Percentiles rank a stretch among this genome's conserved stretches.
Evolutionary conservation across 805 yeast genomes (phyloP).

Genomic region (Monosporozyma yasuniensis): DNA sequence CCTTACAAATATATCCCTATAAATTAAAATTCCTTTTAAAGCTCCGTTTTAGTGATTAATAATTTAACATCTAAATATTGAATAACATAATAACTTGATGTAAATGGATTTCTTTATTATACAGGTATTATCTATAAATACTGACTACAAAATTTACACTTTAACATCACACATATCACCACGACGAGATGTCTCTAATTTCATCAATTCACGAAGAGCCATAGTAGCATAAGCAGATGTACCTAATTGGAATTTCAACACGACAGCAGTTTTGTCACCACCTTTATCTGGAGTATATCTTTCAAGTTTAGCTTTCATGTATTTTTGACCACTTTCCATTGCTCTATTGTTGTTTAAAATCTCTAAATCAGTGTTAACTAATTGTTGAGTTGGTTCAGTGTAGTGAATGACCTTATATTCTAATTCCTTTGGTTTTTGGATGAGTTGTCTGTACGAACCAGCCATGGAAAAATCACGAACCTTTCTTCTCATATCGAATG

Average conservation of each 20-base stretch:
- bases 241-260: constrained; percentile 68
- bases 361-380: constrained; percentile 73
- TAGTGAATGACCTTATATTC: constrained; percentile 59
- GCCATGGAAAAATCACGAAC: constrained; percentile 84
- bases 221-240: constrained; percentile 93
- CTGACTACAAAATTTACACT: constrained; percentile 1
- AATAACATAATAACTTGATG: too few species aligned
- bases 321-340: constrained; percentile 26
- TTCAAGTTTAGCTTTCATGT: constrained; percentile 24
- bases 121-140: background rate
- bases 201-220: constrained; percentile 90
- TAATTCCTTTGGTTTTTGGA: constrained; percentile 56
- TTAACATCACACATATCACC: constrained; percentile 40
- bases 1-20: too few species aligned
- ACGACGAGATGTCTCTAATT: constrained; percentile 55
- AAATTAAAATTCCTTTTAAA: too few species aligned
- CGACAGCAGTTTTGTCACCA: constrained; percentile 55
- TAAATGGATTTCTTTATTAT: background rate
- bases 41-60: too few species aligned
- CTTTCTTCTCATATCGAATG: constrained; percentile 73
- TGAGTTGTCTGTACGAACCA: constrained; percentile 75
- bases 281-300: constrained; percentile 31
- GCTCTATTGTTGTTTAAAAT: constrained; percentile 34
- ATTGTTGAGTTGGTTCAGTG: constrained; percentile 52
- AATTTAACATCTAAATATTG: too few species aligned